A percentile compares a stretch with the other conserved stretches of the same genome.
phyloP scores from a whole-genome alignment of 2,329 filamentous ascomycete species.

The Calonectria pseudoturangicola region DNA sequence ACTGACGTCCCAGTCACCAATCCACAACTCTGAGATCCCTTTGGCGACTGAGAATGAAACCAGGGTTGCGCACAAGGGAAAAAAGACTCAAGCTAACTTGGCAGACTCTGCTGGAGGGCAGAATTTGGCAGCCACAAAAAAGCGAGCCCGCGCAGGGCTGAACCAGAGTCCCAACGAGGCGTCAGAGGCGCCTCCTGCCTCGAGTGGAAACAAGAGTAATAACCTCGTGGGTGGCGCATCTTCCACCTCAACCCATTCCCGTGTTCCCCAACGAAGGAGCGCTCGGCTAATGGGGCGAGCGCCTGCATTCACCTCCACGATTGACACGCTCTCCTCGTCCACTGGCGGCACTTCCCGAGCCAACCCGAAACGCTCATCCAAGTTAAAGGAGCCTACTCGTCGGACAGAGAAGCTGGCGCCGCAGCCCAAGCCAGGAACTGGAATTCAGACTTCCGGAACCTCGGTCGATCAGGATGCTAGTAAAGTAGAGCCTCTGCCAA shows the following conservation, averaged over 20 bases:
- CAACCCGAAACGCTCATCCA: conserved; percentile 29
- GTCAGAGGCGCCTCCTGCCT: conserved; percentile 21
- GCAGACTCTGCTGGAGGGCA: background rate
- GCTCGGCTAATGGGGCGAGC: conserved; percentile 38
- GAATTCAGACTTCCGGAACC: conserved; percentile 1
- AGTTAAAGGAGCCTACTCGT: conserved; percentile 12
- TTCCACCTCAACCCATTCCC: conserved; percentile 29
- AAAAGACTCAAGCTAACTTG: background rate
- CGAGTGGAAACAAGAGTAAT: conserved; percentile 34
- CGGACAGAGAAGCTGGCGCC: background rate
- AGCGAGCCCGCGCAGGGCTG: conserved; percentile 26
- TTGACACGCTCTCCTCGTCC: conserved; percentile 6
- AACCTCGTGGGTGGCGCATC: conserved; percentile 30
- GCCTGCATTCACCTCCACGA: conserved; percentile 21
- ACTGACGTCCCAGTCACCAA: conserved; percentile 23
- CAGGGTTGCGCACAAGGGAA: conserved; percentile 5
- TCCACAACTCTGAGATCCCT: background rate
- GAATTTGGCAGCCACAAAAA: conserved; percentile 14
- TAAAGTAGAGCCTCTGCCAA: conserved; percentile 13
- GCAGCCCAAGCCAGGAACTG: conserved; percentile 12
- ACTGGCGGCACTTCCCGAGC: background rate
- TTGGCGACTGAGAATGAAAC: background rate
- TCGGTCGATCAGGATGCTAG: background rate
- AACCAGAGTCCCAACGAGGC: conserved; percentile 6
- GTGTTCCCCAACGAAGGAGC: conserved; percentile 43